Percentiles rank a stretch among this genome's conserved stretches.
phyloP scores from a whole-genome alignment of 176 grass and related monocot species.

The Typha latifolia region DNA sequence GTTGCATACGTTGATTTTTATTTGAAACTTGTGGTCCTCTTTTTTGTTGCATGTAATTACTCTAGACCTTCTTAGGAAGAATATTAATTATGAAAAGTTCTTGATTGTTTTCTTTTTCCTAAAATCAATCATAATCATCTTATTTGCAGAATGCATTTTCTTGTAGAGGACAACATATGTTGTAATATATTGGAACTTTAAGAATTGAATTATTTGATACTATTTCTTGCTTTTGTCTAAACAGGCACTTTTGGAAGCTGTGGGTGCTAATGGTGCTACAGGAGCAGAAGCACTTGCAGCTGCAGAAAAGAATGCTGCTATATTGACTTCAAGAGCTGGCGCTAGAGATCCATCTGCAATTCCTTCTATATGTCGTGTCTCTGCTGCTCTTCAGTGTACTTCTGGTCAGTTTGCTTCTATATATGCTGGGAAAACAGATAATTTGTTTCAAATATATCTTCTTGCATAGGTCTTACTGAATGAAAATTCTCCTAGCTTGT shows the following conservation, averaged over 20 bases:
- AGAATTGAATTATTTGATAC: neutral
- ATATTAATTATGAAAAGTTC: no score
- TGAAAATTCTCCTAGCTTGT: neutral
- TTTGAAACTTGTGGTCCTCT: no score
- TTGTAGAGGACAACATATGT: no score
- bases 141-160: constrained; percentile 4
- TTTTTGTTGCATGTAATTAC: no score
- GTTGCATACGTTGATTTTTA: no score
- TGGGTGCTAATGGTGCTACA: constrained; percentile 54
- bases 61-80: no score
- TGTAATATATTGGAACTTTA: no score
- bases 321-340: constrained; percentile 82
- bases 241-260: constrained; percentile 78
- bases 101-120: no score
- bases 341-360: constrained; percentile 94
- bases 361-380: constrained; percentile 87
- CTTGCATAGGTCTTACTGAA: neutral
- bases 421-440: neutral
- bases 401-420: constrained; percentile 37
- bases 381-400: constrained; percentile 62
- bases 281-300: constrained; percentile 73
- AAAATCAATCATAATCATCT: no score
- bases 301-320: constrained; percentile 83
- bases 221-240: constrained; percentile 13
- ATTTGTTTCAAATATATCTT: neutral